Evolutionary conservation across 2,329 filamentous ascomycete species (phyloP), one percentile per base, ranked within the genome.

Genomic region (Nemania serpens): DNA sequence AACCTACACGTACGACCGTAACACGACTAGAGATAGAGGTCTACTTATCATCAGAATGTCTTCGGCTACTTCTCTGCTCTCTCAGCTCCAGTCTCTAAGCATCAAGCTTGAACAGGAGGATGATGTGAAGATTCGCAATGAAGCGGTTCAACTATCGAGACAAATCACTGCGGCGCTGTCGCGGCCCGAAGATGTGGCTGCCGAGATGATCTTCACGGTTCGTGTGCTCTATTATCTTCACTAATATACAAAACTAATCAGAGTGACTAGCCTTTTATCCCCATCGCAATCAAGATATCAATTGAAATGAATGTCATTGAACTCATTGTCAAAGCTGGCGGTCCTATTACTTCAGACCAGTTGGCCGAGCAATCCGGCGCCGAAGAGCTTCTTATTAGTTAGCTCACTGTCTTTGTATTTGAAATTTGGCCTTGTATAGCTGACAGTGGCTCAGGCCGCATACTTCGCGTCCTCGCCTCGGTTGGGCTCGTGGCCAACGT

Each of bases 401-500:
- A 18, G 37, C 18, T 3, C 39, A 20, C 17, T 33, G 10, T 6
- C 20, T 39, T 39, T n/a, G 39, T 17, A 42, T 42, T 17, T 13
- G 3, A 42, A 17, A 20, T 59, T 29, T 57, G 22, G 6, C 9
- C 39, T 34, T 36, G 9, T 46, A 37, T 18, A 3, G 25, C 41
- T 60, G 12, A 63, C 46, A 45, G 13, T 15, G 11, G 13, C 25
- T 20, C 15, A 52, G 46, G 25, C 2, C 46, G 49, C 17, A 37
- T 70, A 5, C 33, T 74, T 7, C 63, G 72, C 20, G 62, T 62
- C 7, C 48, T 73, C 0, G 58, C 70, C 2, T 37, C 69, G 0
- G 61, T 66, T 2, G 63, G 68, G 2, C 68, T 72, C 12, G 58
- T 74, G 13, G 41, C 66, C 3, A 69, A 74, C 20, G 67, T 64